Evolutionary conservation across 176 grass and related monocot species (phyloP).

Genomic region (Avena atlantica): DNA sequence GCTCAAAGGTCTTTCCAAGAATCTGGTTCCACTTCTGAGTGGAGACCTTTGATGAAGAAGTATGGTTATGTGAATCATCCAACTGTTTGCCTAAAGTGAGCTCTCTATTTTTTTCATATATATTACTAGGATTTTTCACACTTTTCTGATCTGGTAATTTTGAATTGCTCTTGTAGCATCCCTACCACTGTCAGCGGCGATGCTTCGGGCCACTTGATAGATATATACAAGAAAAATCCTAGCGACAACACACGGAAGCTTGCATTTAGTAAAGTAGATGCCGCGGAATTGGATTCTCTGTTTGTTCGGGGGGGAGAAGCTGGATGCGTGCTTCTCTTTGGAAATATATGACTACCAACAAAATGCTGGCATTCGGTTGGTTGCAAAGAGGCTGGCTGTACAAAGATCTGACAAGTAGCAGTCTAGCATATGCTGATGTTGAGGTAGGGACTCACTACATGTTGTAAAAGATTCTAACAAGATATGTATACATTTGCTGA

Average conservation of each 20-base stretch:
- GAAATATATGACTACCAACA: too few species aligned
- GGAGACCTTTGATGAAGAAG: conserved; percentile 78
- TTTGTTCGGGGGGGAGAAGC: conserved; percentile 56
- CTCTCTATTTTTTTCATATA: conserved; percentile 23
- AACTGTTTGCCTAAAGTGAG: conserved; percentile 76
- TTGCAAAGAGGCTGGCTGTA: conserved; percentile 77
- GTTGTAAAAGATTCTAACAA: conserved; percentile 13
- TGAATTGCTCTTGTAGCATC: too few species aligned
- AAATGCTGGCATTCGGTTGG: conserved; percentile 49
- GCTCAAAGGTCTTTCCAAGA: conserved; percentile 61
- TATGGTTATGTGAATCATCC: conserved; percentile 59
- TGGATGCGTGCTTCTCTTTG: conserved; percentile 67
- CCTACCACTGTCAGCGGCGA: conserved; percentile 38
- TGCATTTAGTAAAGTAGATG: conserved; percentile 66
- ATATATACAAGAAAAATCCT: conserved; percentile 73
- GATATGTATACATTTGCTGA: conserved; percentile 15
- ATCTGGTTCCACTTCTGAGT: conserved; percentile 76
- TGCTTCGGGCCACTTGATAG: conserved; percentile 52
- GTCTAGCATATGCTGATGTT: conserved; percentile 22
- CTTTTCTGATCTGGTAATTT: conserved; percentile 36
- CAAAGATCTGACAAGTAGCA: conserved; percentile 3
- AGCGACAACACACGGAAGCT: conserved; percentile 71
- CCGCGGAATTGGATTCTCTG: conserved; percentile 54
- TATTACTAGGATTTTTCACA: not conserved
- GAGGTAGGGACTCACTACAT: conserved; percentile 24